Evolutionary conservation across 2,329 filamentous ascomycete genomes (phyloP), one percentile per base, ranked within the genome.

Genomic region (Hypoxylon sp.): DNA sequence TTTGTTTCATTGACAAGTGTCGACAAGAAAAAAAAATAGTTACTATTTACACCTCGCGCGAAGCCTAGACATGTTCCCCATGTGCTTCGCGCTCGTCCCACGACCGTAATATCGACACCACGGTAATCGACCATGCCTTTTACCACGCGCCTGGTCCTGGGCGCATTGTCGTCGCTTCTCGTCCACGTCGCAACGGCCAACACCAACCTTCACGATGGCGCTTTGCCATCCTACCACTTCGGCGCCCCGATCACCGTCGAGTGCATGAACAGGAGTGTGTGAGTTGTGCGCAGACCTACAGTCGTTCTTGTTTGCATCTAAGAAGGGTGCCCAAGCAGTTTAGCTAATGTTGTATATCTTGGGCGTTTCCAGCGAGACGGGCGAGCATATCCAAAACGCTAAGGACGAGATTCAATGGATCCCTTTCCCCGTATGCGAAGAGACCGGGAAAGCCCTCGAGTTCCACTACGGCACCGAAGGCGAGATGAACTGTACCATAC

Each of bases 341-440:
- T 11, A n/a, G 41, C 18, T n/a, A 10, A 24, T 26, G 15, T 42
- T 21, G 21, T 41, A 13, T n/a, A n/a, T 43, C 21, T 6, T 11
- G n/a, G 1, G 40, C 21, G 3, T 41, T 15, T 38, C 15, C 72
- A 95, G 91, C 69, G 91, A 96, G 69, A 95, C 90, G 7, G 92
- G 92, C 73, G 92, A 96, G 75, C 92, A 96, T 80, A 88, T 97
- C 70, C 89, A 91, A 71, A 87, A 96, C 73, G 81, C 83, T 29
- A 82, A 88, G 63, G 88, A 95, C 70, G 89, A 96, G 74, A 86
- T 97, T 54, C 84, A 96, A 82, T 98, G 95, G 82, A 88, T 95
- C 40, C 92, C 94, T 33, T 98, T 98, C 75, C 91, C 91, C 20
- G 82, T 83, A 27, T 98, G 95, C 83, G 90, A 92, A 76, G 95